A percentile compares a stretch with the other conserved stretches of the same genome.
These are phyloP conservation scores for Ceratocystis albifundus DNA, from an alignment of 2,329 filamentous ascomycete genomes.

Conservation along the genomic window DNA sequence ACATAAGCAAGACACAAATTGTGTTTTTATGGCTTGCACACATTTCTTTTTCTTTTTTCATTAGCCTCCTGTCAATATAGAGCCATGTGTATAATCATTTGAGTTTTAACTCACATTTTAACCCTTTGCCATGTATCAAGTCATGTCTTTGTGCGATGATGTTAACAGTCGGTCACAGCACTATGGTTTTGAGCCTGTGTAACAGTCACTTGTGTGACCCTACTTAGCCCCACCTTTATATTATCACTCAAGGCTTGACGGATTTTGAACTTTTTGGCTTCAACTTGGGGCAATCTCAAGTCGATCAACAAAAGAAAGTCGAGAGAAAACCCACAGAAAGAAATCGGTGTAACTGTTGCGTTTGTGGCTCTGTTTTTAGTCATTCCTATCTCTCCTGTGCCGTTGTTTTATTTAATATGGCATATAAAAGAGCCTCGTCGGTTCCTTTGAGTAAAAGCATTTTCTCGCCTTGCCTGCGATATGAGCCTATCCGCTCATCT, in stretches of 20 bases:
- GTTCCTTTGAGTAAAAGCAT: too few relatives aligned
- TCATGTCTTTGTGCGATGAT: not conserved
- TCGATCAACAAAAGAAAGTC: not conserved
- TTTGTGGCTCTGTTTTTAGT: too few relatives aligned
- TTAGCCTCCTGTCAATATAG: slow-evolving; percentile 1
- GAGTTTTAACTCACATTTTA: not conserved
- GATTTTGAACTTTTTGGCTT: not conserved
- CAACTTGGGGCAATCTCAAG: not conserved
- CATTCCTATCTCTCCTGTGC: too few relatives aligned
- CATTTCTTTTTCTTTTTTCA: not conserved
- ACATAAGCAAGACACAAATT: not conserved
- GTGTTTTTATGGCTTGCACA: not conserved
- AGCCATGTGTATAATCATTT: not conserved
- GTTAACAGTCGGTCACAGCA: too few relatives aligned
- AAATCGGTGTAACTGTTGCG: not conserved
- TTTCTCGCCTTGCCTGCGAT: not conserved
- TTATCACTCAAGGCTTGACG: not conserved
- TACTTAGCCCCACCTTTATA: not conserved
- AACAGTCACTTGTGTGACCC: not conserved
- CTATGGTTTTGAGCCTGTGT: not conserved
- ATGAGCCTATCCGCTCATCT: not conserved
- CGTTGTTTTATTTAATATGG: too few relatives aligned
- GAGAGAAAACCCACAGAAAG: not conserved
- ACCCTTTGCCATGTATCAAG: not conserved
- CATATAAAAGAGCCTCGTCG: too few relatives aligned